Percentiles rank a stretch among this genome's conserved stretches.
Evolutionary conservation across 345 rosid species (phyloP).

Genomic region (Eucalyptus paniculata): DNA sequence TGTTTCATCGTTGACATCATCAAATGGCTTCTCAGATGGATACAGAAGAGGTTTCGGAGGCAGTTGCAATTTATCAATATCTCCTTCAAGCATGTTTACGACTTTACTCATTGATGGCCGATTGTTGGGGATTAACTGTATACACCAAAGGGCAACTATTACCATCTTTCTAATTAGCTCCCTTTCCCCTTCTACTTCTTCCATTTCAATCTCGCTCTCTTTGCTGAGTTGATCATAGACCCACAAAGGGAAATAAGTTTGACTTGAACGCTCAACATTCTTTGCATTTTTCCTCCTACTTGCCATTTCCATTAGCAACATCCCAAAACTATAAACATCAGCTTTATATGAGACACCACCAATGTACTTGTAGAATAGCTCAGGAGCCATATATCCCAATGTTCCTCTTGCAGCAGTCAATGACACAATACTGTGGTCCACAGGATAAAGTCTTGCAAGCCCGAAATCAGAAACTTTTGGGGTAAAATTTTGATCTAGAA

Average conservation of each 20-base stretch:
- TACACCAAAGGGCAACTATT: neutral
- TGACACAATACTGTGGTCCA: fast-evolving
- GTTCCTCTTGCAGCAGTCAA: neutral
- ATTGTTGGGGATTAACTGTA: neutral
- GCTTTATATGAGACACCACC: neutral
- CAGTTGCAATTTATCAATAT: neutral
- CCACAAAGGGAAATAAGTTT: neutral
- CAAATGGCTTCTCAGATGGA: neutral
- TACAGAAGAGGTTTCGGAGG: neutral
- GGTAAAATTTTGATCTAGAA: neutral
- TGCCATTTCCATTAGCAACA: neutral
- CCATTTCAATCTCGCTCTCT: neutral
- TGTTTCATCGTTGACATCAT: neutral
- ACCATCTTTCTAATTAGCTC: neutral
- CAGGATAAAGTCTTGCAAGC: neutral
- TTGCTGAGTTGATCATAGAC: neutral
- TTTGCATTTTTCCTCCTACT: neutral
- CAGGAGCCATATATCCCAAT: neutral
- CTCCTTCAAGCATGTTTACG: neutral
- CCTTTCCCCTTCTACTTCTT: neutral
- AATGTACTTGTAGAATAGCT: neutral
- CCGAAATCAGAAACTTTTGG: neutral
- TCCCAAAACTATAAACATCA: neutral
- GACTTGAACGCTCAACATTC: neutral
- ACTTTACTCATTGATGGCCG: neutral